Evolutionary conservation across 169 alveolate species (phyloP).

Genomic region (Amoebophrya sp.): DNA sequence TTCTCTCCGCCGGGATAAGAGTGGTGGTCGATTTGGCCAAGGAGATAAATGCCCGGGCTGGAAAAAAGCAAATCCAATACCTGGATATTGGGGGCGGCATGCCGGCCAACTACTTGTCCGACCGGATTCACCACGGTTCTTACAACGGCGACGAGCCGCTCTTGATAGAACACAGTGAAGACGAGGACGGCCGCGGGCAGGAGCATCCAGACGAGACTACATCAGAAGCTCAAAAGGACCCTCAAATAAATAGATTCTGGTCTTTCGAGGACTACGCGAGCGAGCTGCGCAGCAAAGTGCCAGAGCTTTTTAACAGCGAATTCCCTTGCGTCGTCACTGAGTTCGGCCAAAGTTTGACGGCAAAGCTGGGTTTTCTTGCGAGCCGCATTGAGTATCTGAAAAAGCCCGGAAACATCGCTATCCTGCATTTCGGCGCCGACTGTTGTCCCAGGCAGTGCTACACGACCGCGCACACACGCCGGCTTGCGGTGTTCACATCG

Average conservation of each 20-base stretch:
- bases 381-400: conserved; percentile 9
- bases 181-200: too few relatives aligned
- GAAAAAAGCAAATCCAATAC: background rate
- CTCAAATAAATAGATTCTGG: too few relatives aligned
- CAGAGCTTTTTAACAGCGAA: background rate
- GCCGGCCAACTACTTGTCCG: background rate
- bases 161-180: too few relatives aligned
- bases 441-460: background rate
- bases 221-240: too few relatives aligned
- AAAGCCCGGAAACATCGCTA: background rate
- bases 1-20: background rate
- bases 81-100: background rate
- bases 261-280: too few relatives aligned
- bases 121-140: too few relatives aligned
- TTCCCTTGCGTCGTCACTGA: background rate
- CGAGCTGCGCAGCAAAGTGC: too few relatives aligned
- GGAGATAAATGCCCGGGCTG: background rate
- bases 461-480: background rate
- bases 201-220: too few relatives aligned
- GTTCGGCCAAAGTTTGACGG: background rate
- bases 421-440: background rate
- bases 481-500: background rate
- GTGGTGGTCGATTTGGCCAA: background rate
- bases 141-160: too few relatives aligned
- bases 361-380: background rate